These are phyloP conservation scores for Musa troglodytarum DNA, from an alignment of 176 grass and related monocot genomes.

Conservation along the genomic window DNA sequence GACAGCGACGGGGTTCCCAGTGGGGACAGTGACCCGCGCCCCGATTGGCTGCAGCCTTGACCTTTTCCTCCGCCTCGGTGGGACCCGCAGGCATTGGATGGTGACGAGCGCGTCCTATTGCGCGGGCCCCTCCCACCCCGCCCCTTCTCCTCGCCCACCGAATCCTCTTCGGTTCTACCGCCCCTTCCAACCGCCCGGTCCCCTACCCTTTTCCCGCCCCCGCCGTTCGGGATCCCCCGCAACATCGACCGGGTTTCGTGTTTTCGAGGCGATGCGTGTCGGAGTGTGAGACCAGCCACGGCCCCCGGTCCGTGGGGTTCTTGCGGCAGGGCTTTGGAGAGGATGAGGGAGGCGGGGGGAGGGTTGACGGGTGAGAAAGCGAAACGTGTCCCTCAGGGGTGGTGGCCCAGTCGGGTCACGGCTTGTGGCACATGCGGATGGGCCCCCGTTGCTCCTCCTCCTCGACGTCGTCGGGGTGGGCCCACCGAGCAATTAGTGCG, in stretches of 20 bases:
- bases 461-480: not conserved
- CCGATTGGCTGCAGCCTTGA: not conserved
- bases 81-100: no score
- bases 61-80: not conserved
- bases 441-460: not conserved
- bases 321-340: not conserved
- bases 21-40: not conserved
- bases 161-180: conserved; percentile 8
- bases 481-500: not conserved
- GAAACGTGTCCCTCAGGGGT: not conserved
- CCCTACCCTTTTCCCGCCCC: not conserved
- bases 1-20: not conserved
- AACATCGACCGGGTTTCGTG: no score
- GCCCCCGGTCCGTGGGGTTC: no score
- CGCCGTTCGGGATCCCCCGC: not conserved
- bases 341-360: not conserved
- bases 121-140: not conserved
- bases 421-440: not conserved
- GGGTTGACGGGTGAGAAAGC: not conserved
- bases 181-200: not conserved
- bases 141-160: not conserved
- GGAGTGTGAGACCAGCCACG: not conserved
- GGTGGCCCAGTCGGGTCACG: not conserved
- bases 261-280: no score
- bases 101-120: no score